Base-by-base conservation (phyloP, 257 asterid species). In the Solanum bulbocastanum region DNA sequence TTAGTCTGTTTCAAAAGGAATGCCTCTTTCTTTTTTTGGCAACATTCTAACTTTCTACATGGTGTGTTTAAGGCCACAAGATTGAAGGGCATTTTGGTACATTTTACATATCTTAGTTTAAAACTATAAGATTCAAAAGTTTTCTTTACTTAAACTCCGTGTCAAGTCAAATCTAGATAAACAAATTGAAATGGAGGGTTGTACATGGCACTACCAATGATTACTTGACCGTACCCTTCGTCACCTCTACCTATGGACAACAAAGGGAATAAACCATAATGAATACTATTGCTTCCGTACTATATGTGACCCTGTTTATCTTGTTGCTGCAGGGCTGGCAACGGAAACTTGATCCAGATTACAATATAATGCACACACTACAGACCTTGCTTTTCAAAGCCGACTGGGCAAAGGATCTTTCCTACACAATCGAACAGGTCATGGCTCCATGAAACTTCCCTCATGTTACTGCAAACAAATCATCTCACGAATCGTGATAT, bases 301-400 rank as follows among this genome's bases (percentile, higher is more conserved):
- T 18, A 16, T 8, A 16, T 1, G 25, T 79, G n/a, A 49, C 32
- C 4, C 10, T 81, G 68, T 30, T 49, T 3, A 30, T 81, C 22
- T 23, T 36, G 22, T 86, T 46, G 35, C 73, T 33, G 82, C 74
- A 94, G 97, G 97, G 97, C 66, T 94, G 97, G 97, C 96, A 94
- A 89, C 89, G 97, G 73, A 94, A 94, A 91, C 97, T 94, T 49
- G 97, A 94, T 88, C 99, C 99, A 30, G 98, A 91, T 86, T 96
- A 94, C 20, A 94, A 95, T 27, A 90, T 95, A 69, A 96, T 96
- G 99, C 90, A 90, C 69, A 96, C 98, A 1, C 90, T 96, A 27
- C 96, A 93, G 89, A 92, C 97, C 1, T 90, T 96, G 86, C 94
- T 96, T 46, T 92, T 92, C 23, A 96, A 95, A 92, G 93, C 95